phyloP scores from a whole-genome alignment of 164 flowering plant species.

The Echeveria elegans region DNA sequence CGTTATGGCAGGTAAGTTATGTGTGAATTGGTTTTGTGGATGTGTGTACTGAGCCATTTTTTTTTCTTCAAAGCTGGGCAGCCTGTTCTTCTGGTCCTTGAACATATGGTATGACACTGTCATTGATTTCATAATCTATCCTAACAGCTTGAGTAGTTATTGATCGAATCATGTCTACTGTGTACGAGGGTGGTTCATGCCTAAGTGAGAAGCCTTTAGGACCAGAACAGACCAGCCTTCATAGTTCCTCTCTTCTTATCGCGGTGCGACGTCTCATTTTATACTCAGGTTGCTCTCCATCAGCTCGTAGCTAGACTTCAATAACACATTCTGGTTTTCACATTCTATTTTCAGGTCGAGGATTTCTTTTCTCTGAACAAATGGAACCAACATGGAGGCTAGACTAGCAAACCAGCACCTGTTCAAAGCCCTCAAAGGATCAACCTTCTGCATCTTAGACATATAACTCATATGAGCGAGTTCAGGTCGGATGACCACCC shows the following conservation, averaged over 20 bases:
- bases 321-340: background rate
- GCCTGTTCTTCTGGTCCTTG: conserved; percentile 69
- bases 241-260: background rate
- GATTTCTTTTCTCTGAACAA: conserved; percentile 50
- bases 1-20: conserved; percentile 90
- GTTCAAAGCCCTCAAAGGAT: conserved; percentile 44
- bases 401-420: conserved; percentile 73
- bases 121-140: background rate
- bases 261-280: background rate
- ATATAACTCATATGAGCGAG: conserved; percentile 74
- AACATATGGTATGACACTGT: conserved; percentile 58
- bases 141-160: background rate
- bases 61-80: conserved; percentile 67
- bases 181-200: conserved; percentile 51
- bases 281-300: background rate
- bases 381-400: conserved; percentile 76
- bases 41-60: background rate
- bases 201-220: conserved; percentile 47
- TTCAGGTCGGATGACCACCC: conserved; percentile 97
- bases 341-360: conserved; percentile 42
- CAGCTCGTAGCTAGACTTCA: background rate
- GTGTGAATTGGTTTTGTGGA: background rate
- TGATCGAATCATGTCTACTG: background rate
- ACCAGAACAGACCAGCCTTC: conserved; percentile 39
- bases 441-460: conserved; percentile 61